phyloP scores from a whole-genome alignment of 2,329 filamentous ascomycete genomes.

The Cercospora beticola region DNA sequence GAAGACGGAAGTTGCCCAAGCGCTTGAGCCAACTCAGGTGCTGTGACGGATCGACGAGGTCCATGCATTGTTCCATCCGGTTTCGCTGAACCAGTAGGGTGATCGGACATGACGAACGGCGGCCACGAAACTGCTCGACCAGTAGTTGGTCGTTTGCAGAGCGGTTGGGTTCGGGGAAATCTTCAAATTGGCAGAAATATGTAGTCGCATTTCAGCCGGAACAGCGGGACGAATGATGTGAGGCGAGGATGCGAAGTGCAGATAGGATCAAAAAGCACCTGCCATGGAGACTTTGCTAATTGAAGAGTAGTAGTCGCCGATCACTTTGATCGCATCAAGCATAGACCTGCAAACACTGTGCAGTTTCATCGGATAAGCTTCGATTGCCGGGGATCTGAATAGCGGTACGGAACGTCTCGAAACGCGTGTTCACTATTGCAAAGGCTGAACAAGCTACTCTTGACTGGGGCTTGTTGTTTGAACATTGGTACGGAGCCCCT shows the following conservation, averaged over 20 bases:
- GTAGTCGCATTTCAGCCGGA: background rate
- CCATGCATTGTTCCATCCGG: constrained; percentile 36
- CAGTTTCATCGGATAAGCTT: background rate
- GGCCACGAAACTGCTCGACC: background rate
- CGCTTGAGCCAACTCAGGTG: constrained; percentile 24
- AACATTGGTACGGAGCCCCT: background rate
- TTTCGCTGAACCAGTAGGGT: constrained; percentile 15
- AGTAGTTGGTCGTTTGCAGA: background rate
- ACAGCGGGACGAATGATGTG: background rate
- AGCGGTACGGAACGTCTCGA: background rate
- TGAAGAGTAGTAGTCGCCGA: background rate
- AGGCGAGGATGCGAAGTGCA: background rate
- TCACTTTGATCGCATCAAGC: background rate
- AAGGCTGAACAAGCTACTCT: background rate
- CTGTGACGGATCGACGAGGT: constrained; percentile 20
- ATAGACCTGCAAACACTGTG: background rate
- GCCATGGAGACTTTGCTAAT: background rate
- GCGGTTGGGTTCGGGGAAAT: background rate
- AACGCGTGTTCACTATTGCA: background rate
- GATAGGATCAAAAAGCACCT: background rate
- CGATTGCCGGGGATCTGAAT: background rate
- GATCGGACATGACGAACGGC: background rate
- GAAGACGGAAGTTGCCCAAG: constrained; percentile 4
- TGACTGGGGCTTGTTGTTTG: background rate
- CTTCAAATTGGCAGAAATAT: background rate